Evolutionary conservation across 495 filamentous ascomycete species (phyloP).

Genomic region (Xylaria palmicola): DNA sequence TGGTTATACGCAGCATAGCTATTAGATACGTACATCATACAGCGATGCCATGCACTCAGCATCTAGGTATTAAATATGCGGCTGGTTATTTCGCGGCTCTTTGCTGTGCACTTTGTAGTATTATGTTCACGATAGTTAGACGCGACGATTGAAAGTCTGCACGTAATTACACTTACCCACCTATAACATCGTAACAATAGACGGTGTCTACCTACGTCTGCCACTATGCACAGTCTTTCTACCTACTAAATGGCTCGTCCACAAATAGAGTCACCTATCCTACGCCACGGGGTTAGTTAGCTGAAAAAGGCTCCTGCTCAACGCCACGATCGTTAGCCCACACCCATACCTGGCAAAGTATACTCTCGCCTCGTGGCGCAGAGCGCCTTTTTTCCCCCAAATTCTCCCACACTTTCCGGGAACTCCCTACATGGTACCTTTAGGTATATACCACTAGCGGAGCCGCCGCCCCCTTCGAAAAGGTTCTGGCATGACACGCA

Average conservation of each 20-base stretch:
- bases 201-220: not conserved
- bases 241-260: too few species aligned
- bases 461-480: too few species aligned
- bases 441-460: too few species aligned
- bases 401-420: not conserved
- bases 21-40: not conserved
- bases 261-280: too few species aligned
- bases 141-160: too few species aligned
- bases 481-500: too few species aligned
- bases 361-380: not conserved
- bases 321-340: not conserved
- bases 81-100: constrained; percentile 2
- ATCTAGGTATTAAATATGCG: not conserved
- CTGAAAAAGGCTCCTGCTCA: not conserved
- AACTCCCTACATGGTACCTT: not conserved
- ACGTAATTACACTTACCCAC: not conserved
- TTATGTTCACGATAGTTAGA: not conserved
- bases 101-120: not conserved
- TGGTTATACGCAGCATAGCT: too few species aligned
- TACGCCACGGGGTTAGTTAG: not conserved
- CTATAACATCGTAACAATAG: not conserved
- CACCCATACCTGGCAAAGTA: not conserved
- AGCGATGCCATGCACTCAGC: not conserved
- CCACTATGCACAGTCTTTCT: not conserved
- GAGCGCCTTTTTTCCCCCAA: not conserved